These are phyloP conservation scores for Anisodus acutangulus DNA, from an alignment of 257 asterid genomes.

Conservation along the genomic window DNA sequence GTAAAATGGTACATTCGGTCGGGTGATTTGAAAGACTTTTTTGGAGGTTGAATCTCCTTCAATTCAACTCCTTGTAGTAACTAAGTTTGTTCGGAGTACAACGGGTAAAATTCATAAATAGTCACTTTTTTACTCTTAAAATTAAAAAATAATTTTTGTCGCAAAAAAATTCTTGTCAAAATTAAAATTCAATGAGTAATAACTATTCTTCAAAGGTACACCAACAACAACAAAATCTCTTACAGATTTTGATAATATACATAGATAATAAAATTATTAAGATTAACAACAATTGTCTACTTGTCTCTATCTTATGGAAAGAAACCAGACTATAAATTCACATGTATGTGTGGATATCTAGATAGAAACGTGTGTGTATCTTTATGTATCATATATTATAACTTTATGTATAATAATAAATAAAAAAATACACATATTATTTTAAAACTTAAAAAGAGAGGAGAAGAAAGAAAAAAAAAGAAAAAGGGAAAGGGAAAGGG, in stretches of 20 bases:
- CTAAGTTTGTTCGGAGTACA: no score
- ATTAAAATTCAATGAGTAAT: neutral
- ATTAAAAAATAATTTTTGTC: neutral
- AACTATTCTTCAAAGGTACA: no score
- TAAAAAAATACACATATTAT: neutral
- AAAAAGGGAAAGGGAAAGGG: no score
- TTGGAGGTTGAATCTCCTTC: neutral
- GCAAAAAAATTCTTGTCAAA: neutral
- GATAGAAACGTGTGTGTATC: conserved; percentile 8
- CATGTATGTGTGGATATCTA: conserved; percentile 11
- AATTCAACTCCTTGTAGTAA: neutral
- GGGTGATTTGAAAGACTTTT: neutral
- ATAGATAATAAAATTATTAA: neutral
- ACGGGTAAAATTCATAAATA: neutral
- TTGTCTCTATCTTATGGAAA: neutral
- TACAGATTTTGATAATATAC: neutral
- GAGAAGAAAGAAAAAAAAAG: neutral
- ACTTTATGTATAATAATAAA: neutral
- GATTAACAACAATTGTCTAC: neutral
- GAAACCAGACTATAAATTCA: neutral
- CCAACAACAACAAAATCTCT: neutral
- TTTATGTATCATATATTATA: neutral
- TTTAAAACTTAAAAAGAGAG: neutral
- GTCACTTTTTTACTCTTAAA: neutral
- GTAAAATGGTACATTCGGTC: no score